Base-by-base conservation (phyloP, 148 eudicot species). In the Camellia sinensis region DNA sequence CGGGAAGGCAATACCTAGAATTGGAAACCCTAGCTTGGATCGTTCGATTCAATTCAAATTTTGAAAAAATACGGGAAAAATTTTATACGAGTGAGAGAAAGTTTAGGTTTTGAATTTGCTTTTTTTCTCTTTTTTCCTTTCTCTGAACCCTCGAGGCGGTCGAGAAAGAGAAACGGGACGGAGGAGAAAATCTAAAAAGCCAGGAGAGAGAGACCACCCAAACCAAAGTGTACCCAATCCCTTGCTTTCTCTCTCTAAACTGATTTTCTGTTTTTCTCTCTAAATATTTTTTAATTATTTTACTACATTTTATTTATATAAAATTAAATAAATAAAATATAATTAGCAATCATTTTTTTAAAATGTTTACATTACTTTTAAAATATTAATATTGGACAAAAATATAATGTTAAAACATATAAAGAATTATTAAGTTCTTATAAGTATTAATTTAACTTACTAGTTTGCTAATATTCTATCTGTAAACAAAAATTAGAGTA, bases 1-100 rank as follows among this genome's bases (percentile, higher is more conserved):
- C 2, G 6, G 19, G 7, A 22, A 11, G 19, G 9, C 37, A 48
- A 77, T 52, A 46, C 57, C 56, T 11, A 70, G 7, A 67, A 65
- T 54, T 21, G 74, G 44, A 74, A 80, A 80, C 79, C 83, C 78
- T 74, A 67, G 67, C 67, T 74, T 15, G 50, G 59, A 66, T 74
- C 18, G 19, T 22, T 70, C 50, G 71, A 63, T 40, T 21, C 8
- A 73, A 79, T 69, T 64, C 41, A 22, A 21, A 64, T 37, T 63
- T 14, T 73, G 5, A n/a, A 62, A n/a, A 52, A 54, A 2, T 37
- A 11, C 45, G 15, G 5, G 7, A 72, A 73, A 48, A 46, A 29
- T 29, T 29, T 64, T 17, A 21, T 15, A 6, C 3, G 6, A 73
- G 10, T 3, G 62, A 66, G 11, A 15, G 14, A 77, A 7, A 29